These are phyloP conservation scores for Pythium vanterpoolii DNA, from an alignment of 352 stramenopile genomes.

Conservation along the genomic window DNA sequence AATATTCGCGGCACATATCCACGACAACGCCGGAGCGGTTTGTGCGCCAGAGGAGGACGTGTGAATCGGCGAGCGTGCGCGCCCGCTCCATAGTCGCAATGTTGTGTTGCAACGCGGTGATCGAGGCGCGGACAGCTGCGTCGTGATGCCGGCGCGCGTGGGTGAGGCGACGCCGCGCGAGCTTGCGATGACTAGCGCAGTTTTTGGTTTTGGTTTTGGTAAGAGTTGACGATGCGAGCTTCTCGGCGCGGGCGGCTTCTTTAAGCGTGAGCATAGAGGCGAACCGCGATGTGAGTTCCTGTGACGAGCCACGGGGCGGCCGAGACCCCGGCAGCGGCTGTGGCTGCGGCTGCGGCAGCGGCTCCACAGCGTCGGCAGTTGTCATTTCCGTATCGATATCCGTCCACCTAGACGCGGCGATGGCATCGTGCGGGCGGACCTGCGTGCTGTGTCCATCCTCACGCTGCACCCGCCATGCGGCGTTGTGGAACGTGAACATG, in stretches of 20 bases:
- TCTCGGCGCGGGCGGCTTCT: neutral
- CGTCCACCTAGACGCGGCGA: no score
- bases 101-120: constrained; percentile 32
- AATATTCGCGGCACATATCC: constrained; percentile 42
- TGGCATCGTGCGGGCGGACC: neutral
- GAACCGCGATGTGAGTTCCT: constrained; percentile 35
- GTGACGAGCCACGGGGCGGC: neutral
- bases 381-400: no score
- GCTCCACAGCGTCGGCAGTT: neutral
- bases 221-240: neutral
- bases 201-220: constrained; percentile 24
- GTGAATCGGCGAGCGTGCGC: constrained; percentile 36
- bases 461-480: constrained; percentile 1
- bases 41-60: constrained; percentile 32
- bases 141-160: neutral
- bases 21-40: constrained; percentile 42
- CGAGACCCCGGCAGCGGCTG: no score
- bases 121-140: constrained; percentile 27
- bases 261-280: constrained; percentile 32
- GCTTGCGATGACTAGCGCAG: constrained; percentile 27
- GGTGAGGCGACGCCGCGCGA: constrained; percentile 4
- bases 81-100: constrained; percentile 39
- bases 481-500: constrained; percentile 10
- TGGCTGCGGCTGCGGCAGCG: no score
- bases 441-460: neutral